Percentiles rank a stretch among this genome's conserved stretches.
phyloP scores from a whole-genome alignment of 139 green algal genomes.

The Ettlia oleoabundans region DNA sequence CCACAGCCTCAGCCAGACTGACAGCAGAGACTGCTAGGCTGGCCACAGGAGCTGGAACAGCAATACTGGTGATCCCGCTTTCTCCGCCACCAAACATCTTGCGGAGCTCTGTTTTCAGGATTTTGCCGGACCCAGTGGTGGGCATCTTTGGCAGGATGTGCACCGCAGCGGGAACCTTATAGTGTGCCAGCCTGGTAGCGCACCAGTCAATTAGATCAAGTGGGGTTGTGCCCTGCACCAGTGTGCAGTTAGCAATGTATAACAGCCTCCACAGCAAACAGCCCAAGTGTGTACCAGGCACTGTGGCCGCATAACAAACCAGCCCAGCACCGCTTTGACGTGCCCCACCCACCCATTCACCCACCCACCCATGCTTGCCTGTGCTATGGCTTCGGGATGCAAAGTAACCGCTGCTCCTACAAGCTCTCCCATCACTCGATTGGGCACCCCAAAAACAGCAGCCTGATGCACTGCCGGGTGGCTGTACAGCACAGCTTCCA shows the following conservation, averaged over 20 bases:
- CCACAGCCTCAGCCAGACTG: not conserved
- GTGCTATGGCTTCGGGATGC: not conserved
- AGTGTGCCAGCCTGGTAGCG: slow-evolving; percentile 68
- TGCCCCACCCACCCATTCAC: no score
- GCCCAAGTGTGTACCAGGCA: no score
- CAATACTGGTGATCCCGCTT: slow-evolving; percentile 73
- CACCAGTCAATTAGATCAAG: slow-evolving; percentile 78
- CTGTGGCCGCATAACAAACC: no score
- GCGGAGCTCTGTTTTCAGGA: slow-evolving; percentile 80
- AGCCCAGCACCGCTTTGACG: no score
- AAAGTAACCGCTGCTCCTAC: slow-evolving; percentile 53
- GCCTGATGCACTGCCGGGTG: slow-evolving; percentile 75
- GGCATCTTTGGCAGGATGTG: slow-evolving; percentile 74
- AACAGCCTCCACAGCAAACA: not conserved
- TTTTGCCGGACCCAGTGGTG: slow-evolving; percentile 84
- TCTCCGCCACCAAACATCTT: slow-evolving; percentile 53
- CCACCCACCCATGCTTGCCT: no score
- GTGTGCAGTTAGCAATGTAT: no score
- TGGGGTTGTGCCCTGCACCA: slow-evolving; percentile 4
- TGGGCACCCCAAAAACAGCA: slow-evolving; percentile 82
- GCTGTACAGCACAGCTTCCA: slow-evolving; percentile 80
- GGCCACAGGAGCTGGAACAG: slow-evolving; percentile 5
- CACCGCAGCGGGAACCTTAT: slow-evolving; percentile 81
- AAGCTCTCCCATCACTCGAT: slow-evolving; percentile 77
- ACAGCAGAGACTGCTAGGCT: not conserved